phyloP scores from a whole-genome alignment of 164 flowering plant species.

The Vitis rupestris region DNA sequence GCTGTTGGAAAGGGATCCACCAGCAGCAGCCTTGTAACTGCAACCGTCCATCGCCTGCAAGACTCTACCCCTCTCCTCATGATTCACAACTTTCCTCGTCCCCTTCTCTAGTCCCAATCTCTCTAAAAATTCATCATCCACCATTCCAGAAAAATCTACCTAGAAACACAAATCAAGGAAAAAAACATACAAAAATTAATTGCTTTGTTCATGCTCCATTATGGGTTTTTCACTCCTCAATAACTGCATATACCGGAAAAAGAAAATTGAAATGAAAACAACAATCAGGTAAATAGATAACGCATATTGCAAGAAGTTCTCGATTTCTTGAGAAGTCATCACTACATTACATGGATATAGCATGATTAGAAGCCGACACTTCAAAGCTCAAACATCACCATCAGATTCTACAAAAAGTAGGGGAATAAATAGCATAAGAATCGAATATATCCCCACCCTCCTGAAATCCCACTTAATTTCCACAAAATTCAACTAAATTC shows the following conservation, averaged over 20 bases:
- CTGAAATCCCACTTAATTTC: no score
- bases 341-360: no score
- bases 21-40: conserved; percentile 98
- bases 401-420: neutral
- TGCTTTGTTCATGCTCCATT: no score
- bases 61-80: conserved; percentile 89
- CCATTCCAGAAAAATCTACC: conserved; percentile 97
- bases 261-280: neutral
- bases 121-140: conserved; percentile 71
- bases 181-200: neutral
- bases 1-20: conserved; percentile 92
- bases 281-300: neutral
- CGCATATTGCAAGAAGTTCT: neutral
- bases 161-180: conserved; percentile 20
- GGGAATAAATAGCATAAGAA: no score
- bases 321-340: no score
- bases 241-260: neutral
- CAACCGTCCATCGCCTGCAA: conserved; percentile 97
- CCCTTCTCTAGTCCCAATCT: conserved; percentile 82
- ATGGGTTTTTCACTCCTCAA: no score
- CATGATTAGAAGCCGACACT: neutral
- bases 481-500: no score
- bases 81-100: conserved; percentile 82
- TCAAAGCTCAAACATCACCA: neutral
- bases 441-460: no score